phyloP scores from a whole-genome alignment of 768 basidiomycete species.

The Phylloporus sp. region DNA sequence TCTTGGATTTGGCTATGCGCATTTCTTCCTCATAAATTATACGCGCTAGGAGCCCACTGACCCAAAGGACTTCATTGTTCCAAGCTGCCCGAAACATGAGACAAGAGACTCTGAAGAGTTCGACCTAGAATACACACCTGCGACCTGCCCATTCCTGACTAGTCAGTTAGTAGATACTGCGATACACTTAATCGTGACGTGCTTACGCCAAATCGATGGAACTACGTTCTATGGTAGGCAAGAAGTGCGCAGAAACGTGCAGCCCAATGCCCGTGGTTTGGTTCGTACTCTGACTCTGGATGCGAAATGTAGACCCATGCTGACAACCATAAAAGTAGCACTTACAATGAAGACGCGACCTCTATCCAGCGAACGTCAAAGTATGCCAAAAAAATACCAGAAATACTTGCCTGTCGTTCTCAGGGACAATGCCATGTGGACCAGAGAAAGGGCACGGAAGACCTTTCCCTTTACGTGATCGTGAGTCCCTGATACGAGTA shows the following conservation, averaged over 20 bases:
- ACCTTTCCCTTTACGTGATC: neutral
- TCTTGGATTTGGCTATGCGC: neutral
- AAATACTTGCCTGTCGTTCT: neutral
- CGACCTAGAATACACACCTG: slow-evolving; percentile 40
- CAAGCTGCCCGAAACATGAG: slow-evolving; percentile 47
- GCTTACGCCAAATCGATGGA: slow-evolving; percentile 80
- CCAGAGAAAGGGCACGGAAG: neutral
- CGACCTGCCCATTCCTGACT: slow-evolving; percentile 73
- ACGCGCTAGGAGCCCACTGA: slow-evolving; percentile 78
- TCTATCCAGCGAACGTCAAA: neutral
- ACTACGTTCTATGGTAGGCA: slow-evolving; percentile 93
- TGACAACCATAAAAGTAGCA: neutral
- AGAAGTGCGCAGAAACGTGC: slow-evolving; percentile 74
- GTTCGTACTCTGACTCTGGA: slow-evolving; percentile 78
- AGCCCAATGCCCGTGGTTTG: slow-evolving; percentile 80
- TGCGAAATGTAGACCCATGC: neutral
- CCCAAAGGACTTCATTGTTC: slow-evolving; percentile 83
- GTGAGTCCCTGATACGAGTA: neutral
- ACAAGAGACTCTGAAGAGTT: neutral
- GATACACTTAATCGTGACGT: neutral
- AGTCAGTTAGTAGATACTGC: neutral
- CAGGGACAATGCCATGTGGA: slow-evolving; percentile 5
- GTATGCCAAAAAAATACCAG: neutral
- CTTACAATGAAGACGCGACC: slow-evolving; percentile 16
- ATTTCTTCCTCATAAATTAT: slow-evolving; percentile 83